Evolutionary conservation across 2,329 filamentous ascomycete species (phyloP).

Genomic region (Ophiobolus disseminans): DNA sequence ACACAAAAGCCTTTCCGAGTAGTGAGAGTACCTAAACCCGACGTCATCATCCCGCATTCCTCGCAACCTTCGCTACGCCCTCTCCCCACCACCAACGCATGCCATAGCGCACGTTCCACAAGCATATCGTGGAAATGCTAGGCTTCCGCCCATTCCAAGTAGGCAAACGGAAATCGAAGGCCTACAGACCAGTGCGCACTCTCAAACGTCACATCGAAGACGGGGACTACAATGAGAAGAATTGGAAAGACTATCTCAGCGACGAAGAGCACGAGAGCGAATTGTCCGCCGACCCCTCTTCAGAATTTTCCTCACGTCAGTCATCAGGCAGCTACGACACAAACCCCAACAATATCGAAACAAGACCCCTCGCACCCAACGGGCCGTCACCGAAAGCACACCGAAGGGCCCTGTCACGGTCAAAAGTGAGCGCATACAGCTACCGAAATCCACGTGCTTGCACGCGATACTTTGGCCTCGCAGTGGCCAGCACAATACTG

Average conservation of each 20-base stretch:
- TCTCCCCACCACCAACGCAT: neutral
- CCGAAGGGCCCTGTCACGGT: slow-evolving; percentile 29
- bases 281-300: slow-evolving; percentile 50
- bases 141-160: slow-evolving; percentile 47
- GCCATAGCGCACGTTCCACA: neutral
- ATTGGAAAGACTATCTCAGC: too few relatives aligned
- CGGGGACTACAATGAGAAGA: slow-evolving; percentile 50
- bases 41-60: neutral
- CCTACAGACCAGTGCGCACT: slow-evolving; percentile 38
- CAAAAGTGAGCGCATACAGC: slow-evolving; percentile 48
- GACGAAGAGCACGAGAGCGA: slow-evolving; percentile 45
- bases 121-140: slow-evolving; percentile 29
- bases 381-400: slow-evolving; percentile 18
- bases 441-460: slow-evolving; percentile 76
- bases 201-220: slow-evolving; percentile 43
- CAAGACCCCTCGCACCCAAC: slow-evolving; percentile 26
- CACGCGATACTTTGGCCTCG: slow-evolving; percentile 78
- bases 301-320: slow-evolving; percentile 63
- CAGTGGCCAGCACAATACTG: slow-evolving; percentile 71
- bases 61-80: neutral
- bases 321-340: slow-evolving; percentile 38
- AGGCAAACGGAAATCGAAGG: slow-evolving; percentile 46
- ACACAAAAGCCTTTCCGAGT: too few relatives aligned
- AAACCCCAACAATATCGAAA: slow-evolving; percentile 39
- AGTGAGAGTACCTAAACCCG: neutral